Evolutionary conservation across 73 alveolate species (phyloP).

Genomic region (Tetrahymena borealis): DNA sequence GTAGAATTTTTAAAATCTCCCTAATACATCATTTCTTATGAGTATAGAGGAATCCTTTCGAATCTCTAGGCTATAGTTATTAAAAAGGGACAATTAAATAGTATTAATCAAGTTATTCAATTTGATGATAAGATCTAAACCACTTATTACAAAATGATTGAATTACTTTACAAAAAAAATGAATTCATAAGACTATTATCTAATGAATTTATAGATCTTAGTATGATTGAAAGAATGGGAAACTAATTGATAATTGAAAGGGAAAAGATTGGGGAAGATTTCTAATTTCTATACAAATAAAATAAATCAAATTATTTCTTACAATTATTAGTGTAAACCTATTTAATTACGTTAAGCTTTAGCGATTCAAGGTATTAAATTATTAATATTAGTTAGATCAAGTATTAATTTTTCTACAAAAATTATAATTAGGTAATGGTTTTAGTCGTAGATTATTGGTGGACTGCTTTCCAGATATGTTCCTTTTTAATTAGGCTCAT

Average conservation of each 20-base stretch:
- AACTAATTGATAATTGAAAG: background rate
- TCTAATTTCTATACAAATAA: background rate
- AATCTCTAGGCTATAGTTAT: background rate
- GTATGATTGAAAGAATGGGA: background rate
- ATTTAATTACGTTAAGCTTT: background rate
- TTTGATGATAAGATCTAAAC: background rate
- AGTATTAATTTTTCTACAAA: background rate
- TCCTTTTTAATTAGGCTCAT: background rate
- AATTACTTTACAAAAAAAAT: background rate
- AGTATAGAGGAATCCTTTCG: background rate
- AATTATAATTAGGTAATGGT: background rate
- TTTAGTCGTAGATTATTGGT: background rate
- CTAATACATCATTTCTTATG: background rate
- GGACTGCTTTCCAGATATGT: background rate
- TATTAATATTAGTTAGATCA: background rate
- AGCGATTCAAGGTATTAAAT: background rate
- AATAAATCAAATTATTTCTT: background rate
- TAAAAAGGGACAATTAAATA: background rate
- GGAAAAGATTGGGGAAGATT: background rate
- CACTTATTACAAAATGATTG: background rate
- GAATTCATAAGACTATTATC: background rate
- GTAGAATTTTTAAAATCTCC: background rate
- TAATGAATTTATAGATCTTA: background rate
- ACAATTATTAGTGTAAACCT: background rate
- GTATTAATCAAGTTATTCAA: background rate